Evolutionary conservation across 495 filamentous ascomycete species (phyloP).

Genomic region (Penicillium antarcticum): DNA sequence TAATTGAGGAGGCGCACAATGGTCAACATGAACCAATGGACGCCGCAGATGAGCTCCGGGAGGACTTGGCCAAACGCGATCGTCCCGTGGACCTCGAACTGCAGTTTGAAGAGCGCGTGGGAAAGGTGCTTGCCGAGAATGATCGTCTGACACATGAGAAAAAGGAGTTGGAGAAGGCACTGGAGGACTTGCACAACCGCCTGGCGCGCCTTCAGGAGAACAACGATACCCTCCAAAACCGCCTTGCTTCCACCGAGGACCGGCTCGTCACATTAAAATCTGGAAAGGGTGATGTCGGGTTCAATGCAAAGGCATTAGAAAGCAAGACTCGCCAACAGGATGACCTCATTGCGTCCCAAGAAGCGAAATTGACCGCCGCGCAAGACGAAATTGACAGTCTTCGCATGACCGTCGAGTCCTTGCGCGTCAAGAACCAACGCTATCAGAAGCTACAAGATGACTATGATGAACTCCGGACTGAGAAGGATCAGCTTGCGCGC

Average conservation of each 20-base stretch:
- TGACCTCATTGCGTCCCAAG: conserved; percentile 56
- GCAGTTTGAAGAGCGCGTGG: conserved; percentile 51
- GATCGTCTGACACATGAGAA: conserved; percentile 51
- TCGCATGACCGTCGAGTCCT: conserved; percentile 38
- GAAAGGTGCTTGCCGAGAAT: conserved; percentile 48
- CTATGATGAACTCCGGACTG: conserved; percentile 67
- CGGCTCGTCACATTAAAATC: conserved; percentile 41
- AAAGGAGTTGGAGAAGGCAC: conserved; percentile 47
- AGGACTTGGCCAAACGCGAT: conserved; percentile 31
- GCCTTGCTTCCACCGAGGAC: conserved; percentile 46
- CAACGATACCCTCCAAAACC: conserved; percentile 49
- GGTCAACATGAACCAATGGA: conserved; percentile 35
- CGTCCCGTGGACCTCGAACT: conserved; percentile 47
- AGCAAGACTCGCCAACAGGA: conserved; percentile 49
- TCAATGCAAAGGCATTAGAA: conserved; percentile 45
- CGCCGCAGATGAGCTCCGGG: conserved; percentile 35
- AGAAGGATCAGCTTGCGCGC: conserved; percentile 71
- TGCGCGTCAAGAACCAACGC: conserved; percentile 42
- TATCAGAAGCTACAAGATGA: conserved; percentile 61
- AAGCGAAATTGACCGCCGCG: conserved; percentile 48
- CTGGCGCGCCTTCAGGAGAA: conserved; percentile 57
- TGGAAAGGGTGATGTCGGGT: conserved; percentile 41
- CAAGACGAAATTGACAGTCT: conserved; percentile 44
- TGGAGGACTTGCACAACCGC: conserved; percentile 53
- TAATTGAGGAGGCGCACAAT: conserved; percentile 49